These are phyloP conservation scores for Suhomyces tanzawaensis DNA, from an alignment of 805 yeast genomes.

Conservation along the genomic window DNA sequence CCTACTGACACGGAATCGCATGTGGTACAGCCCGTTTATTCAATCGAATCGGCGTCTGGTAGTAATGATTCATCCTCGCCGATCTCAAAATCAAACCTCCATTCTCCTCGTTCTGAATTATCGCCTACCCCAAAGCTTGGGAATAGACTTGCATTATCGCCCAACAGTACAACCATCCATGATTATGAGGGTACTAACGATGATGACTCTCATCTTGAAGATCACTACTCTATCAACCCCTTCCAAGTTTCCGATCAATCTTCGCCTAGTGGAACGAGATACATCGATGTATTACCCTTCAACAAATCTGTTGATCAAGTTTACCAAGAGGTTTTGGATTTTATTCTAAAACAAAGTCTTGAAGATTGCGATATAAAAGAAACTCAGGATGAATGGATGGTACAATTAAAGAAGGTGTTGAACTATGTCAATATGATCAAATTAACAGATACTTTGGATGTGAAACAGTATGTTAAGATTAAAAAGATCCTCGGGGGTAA, in stretches of 20 bases:
- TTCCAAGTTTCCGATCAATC: background rate
- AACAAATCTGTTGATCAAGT: constrained; percentile 5
- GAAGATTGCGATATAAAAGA: constrained; percentile 54
- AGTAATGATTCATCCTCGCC: background rate
- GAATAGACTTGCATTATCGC: background rate
- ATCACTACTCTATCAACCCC: background rate
- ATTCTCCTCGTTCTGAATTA: background rate
- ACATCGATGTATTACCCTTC: background rate
- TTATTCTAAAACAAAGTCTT: constrained; percentile 57
- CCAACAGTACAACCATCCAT: background rate
- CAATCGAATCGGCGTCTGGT: background rate
- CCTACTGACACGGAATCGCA: background rate
- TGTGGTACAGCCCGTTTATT: background rate
- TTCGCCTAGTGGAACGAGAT: background rate
- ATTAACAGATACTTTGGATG: constrained; percentile 74
- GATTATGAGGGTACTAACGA: background rate
- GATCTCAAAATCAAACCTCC: background rate
- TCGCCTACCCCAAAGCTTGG: background rate
- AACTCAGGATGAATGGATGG: constrained; percentile 56
- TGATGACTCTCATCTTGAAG: background rate
- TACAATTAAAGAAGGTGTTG: constrained; percentile 49
- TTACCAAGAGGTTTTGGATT: constrained; percentile 46
- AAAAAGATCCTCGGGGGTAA: constrained; percentile 80
- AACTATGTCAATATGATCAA: constrained; percentile 57
- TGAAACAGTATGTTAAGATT: constrained; percentile 83